Evolutionary conservation across 1,284 basidiomycete species (phyloP), one percentile per base, ranked within the genome.

Genomic region (Pyrrhoderma lamaoense): DNA sequence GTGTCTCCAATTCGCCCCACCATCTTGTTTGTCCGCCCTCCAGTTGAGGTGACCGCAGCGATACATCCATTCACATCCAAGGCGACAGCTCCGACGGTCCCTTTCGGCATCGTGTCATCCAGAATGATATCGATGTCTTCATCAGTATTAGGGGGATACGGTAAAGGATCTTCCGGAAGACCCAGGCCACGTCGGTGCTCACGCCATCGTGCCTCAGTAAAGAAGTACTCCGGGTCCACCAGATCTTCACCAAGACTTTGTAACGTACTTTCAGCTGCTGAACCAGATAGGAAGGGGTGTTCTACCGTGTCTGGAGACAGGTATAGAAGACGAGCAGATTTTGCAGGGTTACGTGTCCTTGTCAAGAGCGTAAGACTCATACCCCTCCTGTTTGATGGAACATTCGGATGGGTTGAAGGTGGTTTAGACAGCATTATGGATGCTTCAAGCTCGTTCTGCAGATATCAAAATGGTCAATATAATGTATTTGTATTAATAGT

Each of bases 51-150:
- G 8, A 84, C 71, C 3, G 74, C 67, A 0, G 81, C 79, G 47
- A 91, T 81, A 60, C 85, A 85, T 0, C 89, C 88, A 21, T 77
- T 69, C 2, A 72, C 61, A 62, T 92, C 89, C 25, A 91, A 68
- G 1, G 86, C 89, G 13, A 91, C 86, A 1, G 89, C 89, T 19
- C 89, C 89, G 2, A 92, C 86, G 0, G 88, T 91, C 2, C 88
- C 89, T 39, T 69, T 83, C 1, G 89, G 86, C 51, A 79, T 68
- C 3, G 25, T 35, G 54, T 76, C 69, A 60, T 87, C 83, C 2
- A 84, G 67, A 19, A 68, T 64, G 18, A 61, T 55, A 21, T 62
- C 58, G 2, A 59, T 54, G 2, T 56, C 45, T 5, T 60, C 60
- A 0, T 58, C 51, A 1, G 56, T 51, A 19, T 56, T 53, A 5